Evolutionary conservation across 306 rosid genomes (phyloP), one percentile per base, ranked within the genome.

Genomic region (Dryas octopetala): DNA sequence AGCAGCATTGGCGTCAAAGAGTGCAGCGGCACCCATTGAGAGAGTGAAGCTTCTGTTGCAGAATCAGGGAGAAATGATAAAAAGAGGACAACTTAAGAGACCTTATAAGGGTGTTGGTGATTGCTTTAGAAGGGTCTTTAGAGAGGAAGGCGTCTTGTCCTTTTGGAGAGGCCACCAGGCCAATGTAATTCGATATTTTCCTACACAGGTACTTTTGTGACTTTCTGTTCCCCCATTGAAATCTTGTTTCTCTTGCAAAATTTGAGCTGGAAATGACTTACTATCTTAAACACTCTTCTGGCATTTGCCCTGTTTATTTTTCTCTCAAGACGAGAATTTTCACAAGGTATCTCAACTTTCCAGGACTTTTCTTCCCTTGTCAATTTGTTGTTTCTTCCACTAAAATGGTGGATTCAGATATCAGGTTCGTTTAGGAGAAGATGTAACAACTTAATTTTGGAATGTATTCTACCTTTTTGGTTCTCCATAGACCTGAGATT

Each of bases 141-240:
- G 78, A 59, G 97, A 94, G 81, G 97, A 94, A 83, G 98, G 98
- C n/a, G 48, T 88, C 3, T 66, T 91, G 66, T 85, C 97, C 70
- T 88, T 95, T 71, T 95, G 99, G 99, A 86, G 99, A 86, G 99
- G 99, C 3, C 61, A 95, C 84, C 97, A 87, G 78, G 99, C 89
- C 75, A 92, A 86, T 73, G 84, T 92, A 49, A 92, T 95, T 44
- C 86, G 97, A 38, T 95, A 92, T 88, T 86, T 95, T 83, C 97
- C 99, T 57, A 95, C 98, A 61, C 99, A 95, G 93, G 97, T 91
- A 62, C 74, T 78, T 74, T 55, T 10, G 17, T 66, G 58, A 0
- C 38, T 45, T 64, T 75, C 61, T 13, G 7, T 28, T 58, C 17
- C 17, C 65, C 71, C 53, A 45, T 44, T 77, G 69, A n/a, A 52